phyloP scores from a whole-genome alignment of 2,329 filamentous ascomycete species.

The Blastomyces emzantsi region DNA sequence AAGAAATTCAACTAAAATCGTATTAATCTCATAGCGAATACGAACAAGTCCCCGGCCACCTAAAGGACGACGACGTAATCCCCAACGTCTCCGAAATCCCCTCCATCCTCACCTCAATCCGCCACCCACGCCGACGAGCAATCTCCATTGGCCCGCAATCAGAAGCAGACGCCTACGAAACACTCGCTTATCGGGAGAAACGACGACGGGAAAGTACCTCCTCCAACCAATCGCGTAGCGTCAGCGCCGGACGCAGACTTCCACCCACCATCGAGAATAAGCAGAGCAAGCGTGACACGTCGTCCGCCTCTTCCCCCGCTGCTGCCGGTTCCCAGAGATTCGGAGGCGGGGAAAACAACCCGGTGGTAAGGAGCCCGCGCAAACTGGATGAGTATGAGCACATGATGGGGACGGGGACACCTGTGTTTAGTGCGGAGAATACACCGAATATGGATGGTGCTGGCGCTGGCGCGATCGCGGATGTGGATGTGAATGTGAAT shows the following conservation, averaged over 20 bases:
- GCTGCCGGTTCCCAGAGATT: neutral
- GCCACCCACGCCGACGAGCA: slow-evolving; percentile 67
- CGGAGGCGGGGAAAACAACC: neutral
- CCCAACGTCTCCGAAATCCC: slow-evolving; percentile 84
- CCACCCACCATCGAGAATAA: slow-evolving; percentile 22
- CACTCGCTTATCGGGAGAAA: slow-evolving; percentile 78
- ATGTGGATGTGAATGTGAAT: slow-evolving; percentile 8
- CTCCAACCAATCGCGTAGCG: slow-evolving; percentile 22
- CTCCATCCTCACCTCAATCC: slow-evolving; percentile 68
- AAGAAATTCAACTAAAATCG: slow-evolving; percentile 12
- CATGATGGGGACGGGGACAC: slow-evolving; percentile 62
- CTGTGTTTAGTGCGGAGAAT: slow-evolving; percentile 26
- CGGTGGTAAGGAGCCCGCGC: slow-evolving; percentile 36
- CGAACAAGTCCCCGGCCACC: slow-evolving; percentile 64
- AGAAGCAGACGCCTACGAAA: slow-evolving; percentile 92
- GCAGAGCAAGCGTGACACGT: neutral
- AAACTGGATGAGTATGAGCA: slow-evolving; percentile 57
- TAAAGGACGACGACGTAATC: slow-evolving; percentile 78
- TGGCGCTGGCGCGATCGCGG: slow-evolving; percentile 1
- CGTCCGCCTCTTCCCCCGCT: neutral
- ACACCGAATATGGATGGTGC: slow-evolving; percentile 24
- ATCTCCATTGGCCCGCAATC: slow-evolving; percentile 92
- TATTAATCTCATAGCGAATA: slow-evolving; percentile 54
- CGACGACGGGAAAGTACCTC: slow-evolving; percentile 52
- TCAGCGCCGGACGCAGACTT: slow-evolving; percentile 7